Evolutionary conservation across 768 basidiomycete species (phyloP).

Genomic region (Boletus sp.): DNA sequence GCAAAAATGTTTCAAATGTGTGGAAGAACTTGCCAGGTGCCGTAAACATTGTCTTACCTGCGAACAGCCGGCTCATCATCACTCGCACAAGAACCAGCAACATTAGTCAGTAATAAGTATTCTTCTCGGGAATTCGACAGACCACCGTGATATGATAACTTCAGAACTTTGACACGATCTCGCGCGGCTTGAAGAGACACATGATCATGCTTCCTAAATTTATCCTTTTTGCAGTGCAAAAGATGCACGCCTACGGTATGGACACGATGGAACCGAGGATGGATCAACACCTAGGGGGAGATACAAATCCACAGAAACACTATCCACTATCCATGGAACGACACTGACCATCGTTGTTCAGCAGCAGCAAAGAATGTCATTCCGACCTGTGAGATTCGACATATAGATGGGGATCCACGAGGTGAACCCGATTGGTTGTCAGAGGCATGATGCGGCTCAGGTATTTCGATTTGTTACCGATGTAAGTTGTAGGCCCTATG

Average conservation of each 20-base stretch:
- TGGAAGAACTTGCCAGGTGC: conserved; percentile 11
- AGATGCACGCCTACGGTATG: conserved; percentile 1
- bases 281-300: conserved; percentile 1
- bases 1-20: not conserved
- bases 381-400: not conserved
- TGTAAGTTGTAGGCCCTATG: not conserved
- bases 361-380: not conserved
- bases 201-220: conserved; percentile 3
- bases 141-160: not conserved
- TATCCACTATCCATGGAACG: not conserved
- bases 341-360: not conserved
- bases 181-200: not conserved
- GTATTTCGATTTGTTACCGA: not conserved
- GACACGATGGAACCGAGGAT: conserved; percentile 4
- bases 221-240: not conserved
- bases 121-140: conserved; percentile 8
- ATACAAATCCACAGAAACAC: conserved; percentile 11
- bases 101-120: conserved; percentile 20
- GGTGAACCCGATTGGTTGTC: not conserved
- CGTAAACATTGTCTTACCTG: conserved; percentile 18
- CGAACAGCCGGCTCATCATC: conserved; percentile 2
- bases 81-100: conserved; percentile 11
- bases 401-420: not conserved
- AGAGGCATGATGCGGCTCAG: not conserved
- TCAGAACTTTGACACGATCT: not conserved